phyloP scores from a whole-genome alignment of 257 asterid species.

The Penstemon newberryi region DNA sequence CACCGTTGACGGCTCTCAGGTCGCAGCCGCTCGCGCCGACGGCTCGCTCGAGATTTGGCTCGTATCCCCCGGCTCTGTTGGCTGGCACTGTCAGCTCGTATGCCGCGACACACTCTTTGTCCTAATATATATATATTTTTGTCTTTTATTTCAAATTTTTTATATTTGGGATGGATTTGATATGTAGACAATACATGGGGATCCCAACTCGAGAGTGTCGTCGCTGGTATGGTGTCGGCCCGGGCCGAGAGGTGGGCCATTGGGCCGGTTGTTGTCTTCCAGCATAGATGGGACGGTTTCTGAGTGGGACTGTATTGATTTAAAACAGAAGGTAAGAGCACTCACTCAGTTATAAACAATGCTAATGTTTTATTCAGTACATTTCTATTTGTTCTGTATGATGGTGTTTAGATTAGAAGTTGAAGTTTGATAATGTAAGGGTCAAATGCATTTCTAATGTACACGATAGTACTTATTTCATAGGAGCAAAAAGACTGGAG shows the following conservation, averaged over 20 bases:
- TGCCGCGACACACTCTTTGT: slow-evolving; percentile 24
- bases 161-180: background rate
- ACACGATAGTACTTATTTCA: too few relatives aligned
- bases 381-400: too few relatives aligned
- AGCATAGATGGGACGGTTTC: slow-evolving; percentile 87
- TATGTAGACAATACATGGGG: slow-evolving; percentile 82
- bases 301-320: slow-evolving; percentile 82
- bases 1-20: slow-evolving; percentile 3
- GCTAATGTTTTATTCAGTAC: background rate
- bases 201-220: slow-evolving; percentile 72
- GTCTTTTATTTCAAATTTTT: too few relatives aligned
- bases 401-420: too few relatives aligned
- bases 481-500: too few relatives aligned
- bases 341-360: background rate
- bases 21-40: slow-evolving; percentile 94
- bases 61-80: slow-evolving; percentile 96
- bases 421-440: too few relatives aligned
- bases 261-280: slow-evolving; percentile 73
- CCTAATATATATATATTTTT: background rate
- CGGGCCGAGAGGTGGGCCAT: slow-evolving; percentile 48
- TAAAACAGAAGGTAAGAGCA: slow-evolving; percentile 66
- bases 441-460: too few relatives aligned
- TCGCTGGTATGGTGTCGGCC: slow-evolving; percentile 91
- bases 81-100: slow-evolving; percentile 99
- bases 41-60: slow-evolving; percentile 96